These are phyloP conservation scores for Comarum palustre DNA, from an alignment of 306 rosid species.

Conservation along the genomic window DNA sequence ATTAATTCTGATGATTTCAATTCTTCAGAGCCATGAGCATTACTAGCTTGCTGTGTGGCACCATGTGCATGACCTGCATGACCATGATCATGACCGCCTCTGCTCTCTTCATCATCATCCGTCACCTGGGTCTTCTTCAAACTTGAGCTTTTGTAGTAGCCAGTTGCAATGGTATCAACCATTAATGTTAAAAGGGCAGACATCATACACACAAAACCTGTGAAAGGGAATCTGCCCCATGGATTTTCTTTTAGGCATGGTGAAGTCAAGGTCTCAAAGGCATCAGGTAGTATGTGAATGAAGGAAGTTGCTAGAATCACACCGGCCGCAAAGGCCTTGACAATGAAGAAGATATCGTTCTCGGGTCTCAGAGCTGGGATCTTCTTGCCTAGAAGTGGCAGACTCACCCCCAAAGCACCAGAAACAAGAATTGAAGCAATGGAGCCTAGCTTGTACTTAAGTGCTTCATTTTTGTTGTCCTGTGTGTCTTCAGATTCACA, in stretches of 20 bases:
- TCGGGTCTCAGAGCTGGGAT: conserved; percentile 47
- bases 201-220: conserved; percentile 64
- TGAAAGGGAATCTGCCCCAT: conserved; percentile 55
- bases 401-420: conserved; percentile 62
- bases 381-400: conserved; percentile 55
- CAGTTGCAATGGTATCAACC: conserved; percentile 61
- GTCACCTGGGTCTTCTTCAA: conserved; percentile 42
- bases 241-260: conserved; percentile 49
- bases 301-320: conserved; percentile 65
- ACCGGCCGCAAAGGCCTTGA: conserved; percentile 76
- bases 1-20: conserved; percentile 39
- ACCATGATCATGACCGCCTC: conserved; percentile 6
- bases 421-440: conserved; percentile 56
- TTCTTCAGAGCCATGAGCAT: conserved; percentile 51
- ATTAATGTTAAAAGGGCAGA: conserved; percentile 60
- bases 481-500: conserved; percentile 28
- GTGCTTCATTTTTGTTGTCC: conserved; percentile 23
- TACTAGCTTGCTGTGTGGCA: conserved; percentile 50
- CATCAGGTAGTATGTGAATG: conserved; percentile 69
- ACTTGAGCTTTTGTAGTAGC: conserved; percentile 53
- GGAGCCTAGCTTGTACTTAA: conserved; percentile 54
- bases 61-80: conserved; percentile 59
- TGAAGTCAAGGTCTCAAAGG: conserved; percentile 48
- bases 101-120: conserved; percentile 47
- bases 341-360: conserved; percentile 53